Percentiles rank a stretch among this genome's conserved stretches.
These are phyloP conservation scores for Eucalyptus lansdowneana DNA, from an alignment of 345 rosid genomes.

Conservation along the genomic window DNA sequence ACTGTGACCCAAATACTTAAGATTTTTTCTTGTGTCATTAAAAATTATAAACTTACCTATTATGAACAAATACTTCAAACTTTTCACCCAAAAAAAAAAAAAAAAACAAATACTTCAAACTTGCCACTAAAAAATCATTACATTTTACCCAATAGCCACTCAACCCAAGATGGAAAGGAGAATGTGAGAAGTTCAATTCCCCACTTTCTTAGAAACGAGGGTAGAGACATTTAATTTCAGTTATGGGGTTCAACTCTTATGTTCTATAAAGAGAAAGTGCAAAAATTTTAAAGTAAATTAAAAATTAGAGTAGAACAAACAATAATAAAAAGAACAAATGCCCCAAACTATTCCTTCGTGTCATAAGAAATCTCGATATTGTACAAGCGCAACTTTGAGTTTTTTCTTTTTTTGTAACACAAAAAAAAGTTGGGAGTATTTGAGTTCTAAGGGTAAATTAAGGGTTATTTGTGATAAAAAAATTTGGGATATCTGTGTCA, in stretches of 20 bases:
- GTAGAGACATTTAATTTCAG: too few relatives aligned
- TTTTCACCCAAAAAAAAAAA: too few relatives aligned
- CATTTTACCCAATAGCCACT: too few relatives aligned
- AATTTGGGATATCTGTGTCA: fast-evolving
- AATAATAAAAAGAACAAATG: fast-evolving
- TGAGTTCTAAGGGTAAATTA: fast-evolving
- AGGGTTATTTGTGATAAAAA: not conserved
- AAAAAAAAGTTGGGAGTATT: too few relatives aligned
- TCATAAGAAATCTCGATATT: too few relatives aligned
- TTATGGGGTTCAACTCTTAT: fast-evolving
- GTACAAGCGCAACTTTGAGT: fast-evolving
- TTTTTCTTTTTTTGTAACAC: too few relatives aligned
- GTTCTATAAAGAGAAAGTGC: fast-evolving
- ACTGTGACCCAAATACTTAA: too few relatives aligned
- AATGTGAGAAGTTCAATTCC: not conserved
- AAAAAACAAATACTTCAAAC: too few relatives aligned
- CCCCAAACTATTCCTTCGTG: not conserved
- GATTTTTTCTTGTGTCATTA: too few relatives aligned
- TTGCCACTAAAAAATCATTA: not conserved
- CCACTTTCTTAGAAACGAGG: not conserved
- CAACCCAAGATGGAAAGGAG: not conserved
- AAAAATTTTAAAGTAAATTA: too few relatives aligned
- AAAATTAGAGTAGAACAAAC: fast-evolving
- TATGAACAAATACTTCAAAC: too few relatives aligned
- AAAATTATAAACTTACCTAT: too few relatives aligned